Evolutionary conservation across 345 rosid genomes (phyloP).

Genomic region (Xanthoceras sorbifolium): DNA sequence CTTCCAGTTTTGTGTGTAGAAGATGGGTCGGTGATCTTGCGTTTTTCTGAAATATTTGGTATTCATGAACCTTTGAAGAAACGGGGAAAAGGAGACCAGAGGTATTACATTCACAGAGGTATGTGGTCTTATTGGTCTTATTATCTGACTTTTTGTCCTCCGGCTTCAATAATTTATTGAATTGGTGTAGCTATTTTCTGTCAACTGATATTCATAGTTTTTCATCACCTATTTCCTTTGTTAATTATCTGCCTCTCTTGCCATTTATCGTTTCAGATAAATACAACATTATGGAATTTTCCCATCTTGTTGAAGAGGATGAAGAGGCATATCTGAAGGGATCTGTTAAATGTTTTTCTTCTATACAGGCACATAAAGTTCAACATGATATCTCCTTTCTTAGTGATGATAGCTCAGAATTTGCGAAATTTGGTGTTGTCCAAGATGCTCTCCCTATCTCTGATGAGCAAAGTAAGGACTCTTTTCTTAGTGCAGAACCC

Average conservation of each 20-base stretch:
- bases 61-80: constrained; percentile 75
- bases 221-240: not conserved
- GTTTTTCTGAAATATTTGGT: constrained; percentile 97
- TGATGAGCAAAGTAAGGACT: constrained; percentile 43
- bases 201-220: not conserved
- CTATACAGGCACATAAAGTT: constrained; percentile 32
- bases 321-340: constrained; percentile 77
- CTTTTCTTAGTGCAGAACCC: constrained; percentile 64
- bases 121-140: constrained; percentile 28
- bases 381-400: constrained; percentile 47
- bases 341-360: constrained; percentile 42
- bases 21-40: constrained; percentile 81
- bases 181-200: not conserved
- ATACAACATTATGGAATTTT: constrained; percentile 53
- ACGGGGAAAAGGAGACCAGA: constrained; percentile 59
- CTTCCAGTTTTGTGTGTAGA: constrained; percentile 84
- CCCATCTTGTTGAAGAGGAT: constrained; percentile 82
- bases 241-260: not conserved
- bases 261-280: constrained; percentile 54
- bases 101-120: constrained; percentile 66
- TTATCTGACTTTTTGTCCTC: not conserved
- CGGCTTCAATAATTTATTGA: not conserved
- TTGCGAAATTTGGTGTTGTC: constrained; percentile 38
- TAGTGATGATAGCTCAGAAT: constrained; percentile 37
- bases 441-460: constrained; percentile 36